Conservation (phyloP, 2,329 filamentous ascomycete species). For the Trichophyton mentagrophytes region DNA sequence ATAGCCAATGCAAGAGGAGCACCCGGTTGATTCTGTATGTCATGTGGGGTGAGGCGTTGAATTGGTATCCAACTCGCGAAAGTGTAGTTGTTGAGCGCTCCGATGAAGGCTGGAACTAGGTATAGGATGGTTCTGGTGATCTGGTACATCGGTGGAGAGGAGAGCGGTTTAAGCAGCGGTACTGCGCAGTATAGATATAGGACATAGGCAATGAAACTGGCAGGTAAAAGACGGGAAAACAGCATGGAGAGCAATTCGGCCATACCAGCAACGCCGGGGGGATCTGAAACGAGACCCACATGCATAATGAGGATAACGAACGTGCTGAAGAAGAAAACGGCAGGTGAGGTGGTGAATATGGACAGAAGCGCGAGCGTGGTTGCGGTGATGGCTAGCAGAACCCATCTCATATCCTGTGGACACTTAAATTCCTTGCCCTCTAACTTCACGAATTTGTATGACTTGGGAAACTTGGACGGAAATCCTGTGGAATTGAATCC, state of each 20-base stretch:
- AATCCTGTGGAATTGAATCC: constrained; percentile 68
- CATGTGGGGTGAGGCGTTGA: constrained; percentile 76
- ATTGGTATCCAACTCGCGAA: constrained; percentile 82
- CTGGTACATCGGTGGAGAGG: constrained; percentile 48
- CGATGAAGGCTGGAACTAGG: constrained; percentile 83
- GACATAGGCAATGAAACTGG: constrained; percentile 74
- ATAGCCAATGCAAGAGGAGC: constrained; percentile 69
- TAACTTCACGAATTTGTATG: constrained; percentile 63
- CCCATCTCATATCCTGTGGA: constrained; percentile 70
- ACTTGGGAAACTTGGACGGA: constrained; percentile 76
- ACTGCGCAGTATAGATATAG: constrained; percentile 73
- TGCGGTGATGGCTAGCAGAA: constrained; percentile 66
- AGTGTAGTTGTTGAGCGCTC: constrained; percentile 86
- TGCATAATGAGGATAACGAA: constrained; percentile 82
- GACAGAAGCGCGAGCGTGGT: constrained; percentile 66
- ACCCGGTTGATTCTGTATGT: constrained; percentile 78
- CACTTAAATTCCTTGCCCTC: constrained; percentile 42
- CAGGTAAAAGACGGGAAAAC: constrained; percentile 71
- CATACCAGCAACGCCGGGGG: constrained; percentile 56
- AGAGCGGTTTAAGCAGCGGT: constrained; percentile 57
- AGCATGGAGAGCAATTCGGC: constrained; percentile 63
- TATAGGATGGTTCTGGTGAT: constrained; percentile 82
- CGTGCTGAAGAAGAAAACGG: constrained; percentile 70
- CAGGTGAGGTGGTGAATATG: constrained; percentile 65
- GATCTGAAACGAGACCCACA: constrained; percentile 78